A percentile compares a stretch with the other conserved stretches of the same genome.
Evolutionary conservation across 2,329 filamentous ascomycete species (phyloP).

Genomic region (Alternaria infectoria): DNA sequence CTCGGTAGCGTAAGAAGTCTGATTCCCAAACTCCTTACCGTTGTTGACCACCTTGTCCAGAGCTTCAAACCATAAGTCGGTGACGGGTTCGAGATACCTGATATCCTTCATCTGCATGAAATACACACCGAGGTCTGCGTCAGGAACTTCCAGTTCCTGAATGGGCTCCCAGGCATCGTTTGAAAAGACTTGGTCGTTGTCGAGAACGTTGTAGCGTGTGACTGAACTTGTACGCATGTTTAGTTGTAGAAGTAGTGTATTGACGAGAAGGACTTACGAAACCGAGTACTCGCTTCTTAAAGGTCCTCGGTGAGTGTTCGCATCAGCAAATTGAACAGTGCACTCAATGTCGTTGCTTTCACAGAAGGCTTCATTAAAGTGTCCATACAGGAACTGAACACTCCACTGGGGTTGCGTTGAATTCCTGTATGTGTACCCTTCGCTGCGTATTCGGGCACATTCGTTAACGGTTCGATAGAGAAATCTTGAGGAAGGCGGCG

Average conservation of each 20-base stretch:
- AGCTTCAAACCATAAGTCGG: background rate
- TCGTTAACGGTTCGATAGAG: constrained; percentile 24
- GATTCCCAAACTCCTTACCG: background rate
- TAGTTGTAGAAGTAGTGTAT: background rate
- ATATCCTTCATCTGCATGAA: background rate
- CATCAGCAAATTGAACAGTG: background rate
- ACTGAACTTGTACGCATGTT: background rate
- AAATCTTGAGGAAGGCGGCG: constrained; percentile 24
- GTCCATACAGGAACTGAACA: background rate
- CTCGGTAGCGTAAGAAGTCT: background rate
- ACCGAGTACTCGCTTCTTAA: background rate
- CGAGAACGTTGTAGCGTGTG: background rate
- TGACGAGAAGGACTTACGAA: background rate
- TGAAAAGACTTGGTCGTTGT: background rate
- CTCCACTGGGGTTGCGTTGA: background rate
- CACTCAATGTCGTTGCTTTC: background rate
- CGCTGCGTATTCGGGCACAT: constrained; percentile 28
- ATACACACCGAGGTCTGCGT: background rate
- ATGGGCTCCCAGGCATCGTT: background rate
- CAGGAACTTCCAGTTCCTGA: background rate
- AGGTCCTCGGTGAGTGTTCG: background rate
- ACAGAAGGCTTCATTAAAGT: background rate
- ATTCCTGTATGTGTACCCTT: constrained; percentile 10
- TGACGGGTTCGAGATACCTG: background rate
- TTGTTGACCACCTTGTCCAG: background rate